These are phyloP conservation scores for Metschnikowia anglica DNA, from an alignment of 805 yeast species.

Conservation along the genomic window DNA sequence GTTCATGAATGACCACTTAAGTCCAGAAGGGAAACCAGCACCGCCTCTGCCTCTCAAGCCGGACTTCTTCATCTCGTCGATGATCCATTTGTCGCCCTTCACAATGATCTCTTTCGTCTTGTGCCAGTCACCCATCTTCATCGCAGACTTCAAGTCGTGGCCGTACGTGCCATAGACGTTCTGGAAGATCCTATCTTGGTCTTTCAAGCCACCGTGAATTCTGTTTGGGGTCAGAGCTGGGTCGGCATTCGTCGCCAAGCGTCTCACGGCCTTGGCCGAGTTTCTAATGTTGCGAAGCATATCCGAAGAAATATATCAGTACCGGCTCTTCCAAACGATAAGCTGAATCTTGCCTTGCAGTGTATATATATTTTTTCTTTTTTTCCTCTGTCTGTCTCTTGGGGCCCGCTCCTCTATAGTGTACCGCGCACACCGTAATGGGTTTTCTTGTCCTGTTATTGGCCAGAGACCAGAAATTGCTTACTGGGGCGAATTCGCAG, in stretches of 20 bases:
- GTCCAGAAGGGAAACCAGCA: conserved; percentile 90
- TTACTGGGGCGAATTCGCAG: no score
- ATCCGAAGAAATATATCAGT: no score
- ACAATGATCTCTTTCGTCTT: conserved; percentile 81
- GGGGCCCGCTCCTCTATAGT: neutral
- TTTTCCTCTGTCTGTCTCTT: neutral
- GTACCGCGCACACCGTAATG: conserved; percentile 15
- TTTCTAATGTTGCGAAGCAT: conserved; percentile 40
- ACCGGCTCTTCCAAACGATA: no score
- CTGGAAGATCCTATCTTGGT: conserved; percentile 85
- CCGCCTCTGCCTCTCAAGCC: conserved; percentile 93
- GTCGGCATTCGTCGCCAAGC: conserved; percentile 49
- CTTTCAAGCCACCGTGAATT: conserved; percentile 71
- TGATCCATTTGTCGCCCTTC: conserved; percentile 88
- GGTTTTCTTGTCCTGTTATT: conserved; percentile 18
- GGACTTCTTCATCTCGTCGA: conserved; percentile 79
- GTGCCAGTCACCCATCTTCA: conserved; percentile 87
- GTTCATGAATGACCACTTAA: conserved; percentile 92
- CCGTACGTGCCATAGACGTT: conserved; percentile 77
- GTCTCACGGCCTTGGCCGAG: conserved; percentile 27
- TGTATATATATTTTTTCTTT: neutral
- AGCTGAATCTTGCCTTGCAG: neutral
- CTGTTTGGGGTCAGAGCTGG: conserved; percentile 50
- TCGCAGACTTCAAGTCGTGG: conserved; percentile 68
- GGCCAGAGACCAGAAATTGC: no score